phyloP scores from a whole-genome alignment of 1,284 basidiomycete species.

The Erythrobasidium hasegawianum region DNA sequence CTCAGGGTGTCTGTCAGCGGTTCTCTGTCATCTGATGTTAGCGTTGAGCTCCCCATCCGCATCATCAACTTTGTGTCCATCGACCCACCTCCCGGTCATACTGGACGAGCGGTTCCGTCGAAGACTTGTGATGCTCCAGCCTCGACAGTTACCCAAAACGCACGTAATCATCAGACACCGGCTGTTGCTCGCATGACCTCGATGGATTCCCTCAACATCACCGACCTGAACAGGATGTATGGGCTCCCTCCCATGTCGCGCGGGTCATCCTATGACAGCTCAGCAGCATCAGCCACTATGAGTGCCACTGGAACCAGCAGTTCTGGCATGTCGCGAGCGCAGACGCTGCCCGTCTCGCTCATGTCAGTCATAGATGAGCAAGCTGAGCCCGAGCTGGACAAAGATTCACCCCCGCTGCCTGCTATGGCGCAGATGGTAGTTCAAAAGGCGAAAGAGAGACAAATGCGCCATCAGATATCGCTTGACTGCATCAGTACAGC shows the following conservation, averaged over 20 bases:
- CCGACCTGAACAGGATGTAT: conserved; percentile 35
- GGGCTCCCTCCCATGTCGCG: conserved; percentile 14
- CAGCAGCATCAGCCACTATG: not conserved
- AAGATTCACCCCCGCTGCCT: not conserved
- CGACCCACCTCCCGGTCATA: conserved; percentile 62
- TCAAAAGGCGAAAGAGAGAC: conserved; percentile 36
- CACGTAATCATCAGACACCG: not conserved
- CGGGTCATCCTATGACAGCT: not conserved
- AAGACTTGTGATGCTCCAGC: conserved; percentile 9
- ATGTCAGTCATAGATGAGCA: conserved; percentile 11
- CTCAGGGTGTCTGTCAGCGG: conserved; percentile 69
- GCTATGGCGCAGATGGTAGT: conserved; percentile 21
- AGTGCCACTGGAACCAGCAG: not conserved
- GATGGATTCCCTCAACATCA: conserved; percentile 37
- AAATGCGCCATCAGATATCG: conserved; percentile 43
- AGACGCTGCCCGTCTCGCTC: conserved; percentile 1
- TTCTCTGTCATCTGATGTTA: conserved; percentile 62
- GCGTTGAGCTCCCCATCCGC: conserved; percentile 65
- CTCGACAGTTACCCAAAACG: not conserved
- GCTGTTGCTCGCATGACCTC: conserved; percentile 39
- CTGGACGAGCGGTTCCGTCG: conserved; percentile 29
- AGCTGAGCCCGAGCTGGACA: not conserved
- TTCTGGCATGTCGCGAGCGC: conserved; percentile 5
- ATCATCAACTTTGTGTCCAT: conserved; percentile 76
- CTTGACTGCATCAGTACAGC: conserved; percentile 44